Evolutionary conservation across 192 early-diverging fungal genomes (phyloP).

Genomic region (Gamsiella multidivaricata): DNA sequence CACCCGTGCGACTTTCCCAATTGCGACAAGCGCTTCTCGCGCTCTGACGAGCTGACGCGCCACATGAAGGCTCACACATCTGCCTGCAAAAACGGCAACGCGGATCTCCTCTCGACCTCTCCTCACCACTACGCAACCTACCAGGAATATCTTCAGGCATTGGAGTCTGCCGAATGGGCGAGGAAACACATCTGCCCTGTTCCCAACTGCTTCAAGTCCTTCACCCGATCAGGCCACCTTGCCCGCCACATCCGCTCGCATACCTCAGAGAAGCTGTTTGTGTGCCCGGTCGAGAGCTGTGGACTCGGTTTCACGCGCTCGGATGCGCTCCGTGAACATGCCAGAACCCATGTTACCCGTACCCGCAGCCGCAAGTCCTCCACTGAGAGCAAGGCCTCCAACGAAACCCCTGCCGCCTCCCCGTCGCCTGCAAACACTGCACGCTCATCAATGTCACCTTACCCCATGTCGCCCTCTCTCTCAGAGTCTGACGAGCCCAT

Average conservation of each 20-base stretch:
- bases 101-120: constrained; percentile 70
- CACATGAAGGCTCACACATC: constrained; percentile 73
- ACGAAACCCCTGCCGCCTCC: constrained; percentile 9
- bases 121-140: constrained; percentile 52
- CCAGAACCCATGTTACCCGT: constrained; percentile 72
- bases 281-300: constrained; percentile 63
- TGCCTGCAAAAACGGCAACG: constrained; percentile 60
- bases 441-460: constrained; percentile 48
- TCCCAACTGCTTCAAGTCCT: constrained; percentile 53
- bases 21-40: constrained; percentile 83
- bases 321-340: constrained; percentile 80
- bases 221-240: constrained; percentile 53
- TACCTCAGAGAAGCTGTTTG: constrained; percentile 52
- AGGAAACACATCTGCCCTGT: constrained; percentile 55
- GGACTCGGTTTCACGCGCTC: constrained; percentile 78
- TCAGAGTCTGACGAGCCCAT: constrained; percentile 48
- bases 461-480: constrained; percentile 45
- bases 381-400: not conserved
- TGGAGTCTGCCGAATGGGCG: constrained; percentile 53
- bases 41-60: constrained; percentile 83
- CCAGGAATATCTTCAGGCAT: constrained; percentile 47
- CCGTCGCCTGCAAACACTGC: constrained; percentile 34
- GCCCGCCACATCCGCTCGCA: constrained; percentile 53
- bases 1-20: constrained; percentile 79
- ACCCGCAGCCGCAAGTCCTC: constrained; percentile 32